phyloP scores from a whole-genome alignment of 2,329 filamentous ascomycete species.

The Alternaria sp. region DNA sequence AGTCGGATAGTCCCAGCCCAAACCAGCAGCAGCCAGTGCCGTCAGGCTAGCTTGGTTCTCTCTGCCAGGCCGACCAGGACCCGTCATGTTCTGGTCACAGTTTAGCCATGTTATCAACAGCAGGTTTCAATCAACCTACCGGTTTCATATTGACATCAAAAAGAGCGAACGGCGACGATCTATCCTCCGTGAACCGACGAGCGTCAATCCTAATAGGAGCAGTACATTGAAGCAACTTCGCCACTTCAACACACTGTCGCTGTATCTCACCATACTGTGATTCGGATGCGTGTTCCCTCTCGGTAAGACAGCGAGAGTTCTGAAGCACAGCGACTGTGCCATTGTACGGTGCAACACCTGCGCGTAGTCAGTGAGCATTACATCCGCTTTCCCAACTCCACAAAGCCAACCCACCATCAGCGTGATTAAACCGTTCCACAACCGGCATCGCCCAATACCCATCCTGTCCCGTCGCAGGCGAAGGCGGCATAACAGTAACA shows the following conservation, averaged over 20 bases:
- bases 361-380: accelerated
- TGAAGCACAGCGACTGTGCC: neutral
- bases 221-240: neutral
- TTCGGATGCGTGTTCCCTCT: accelerated
- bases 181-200: neutral
- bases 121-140: accelerated
- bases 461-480: neutral
- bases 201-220: neutral
- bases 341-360: neutral
- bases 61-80: neutral
- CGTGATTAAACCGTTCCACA: neutral
- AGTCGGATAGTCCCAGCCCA: neutral
- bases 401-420: neutral
- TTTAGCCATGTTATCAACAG: neutral
- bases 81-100: neutral
- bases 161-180: neutral
- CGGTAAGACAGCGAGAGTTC: neutral
- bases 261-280: neutral
- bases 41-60: neutral
- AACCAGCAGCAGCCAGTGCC: neutral
- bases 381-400: accelerated
- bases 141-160: neutral
- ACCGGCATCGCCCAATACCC: neutral
- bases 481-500: neutral
- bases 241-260: neutral